Conservation (phyloP, 2,329 filamentous ascomycete genomes). For the Botrytis cinerea region DNA sequence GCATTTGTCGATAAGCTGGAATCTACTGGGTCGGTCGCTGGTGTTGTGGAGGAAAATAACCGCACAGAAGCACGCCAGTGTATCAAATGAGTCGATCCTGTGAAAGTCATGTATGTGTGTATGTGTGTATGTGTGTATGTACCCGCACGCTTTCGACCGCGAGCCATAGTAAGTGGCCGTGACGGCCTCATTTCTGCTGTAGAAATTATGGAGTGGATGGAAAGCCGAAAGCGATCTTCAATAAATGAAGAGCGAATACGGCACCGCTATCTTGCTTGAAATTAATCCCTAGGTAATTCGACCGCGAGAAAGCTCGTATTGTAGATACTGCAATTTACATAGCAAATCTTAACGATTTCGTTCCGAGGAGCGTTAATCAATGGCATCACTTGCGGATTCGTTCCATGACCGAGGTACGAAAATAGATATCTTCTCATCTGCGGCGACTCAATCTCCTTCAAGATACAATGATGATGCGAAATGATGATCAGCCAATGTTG, state of each 20-base stretch:
- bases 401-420: neutral
- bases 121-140: too few species aligned
- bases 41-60: neutral
- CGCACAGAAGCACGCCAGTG: conserved; percentile 4
- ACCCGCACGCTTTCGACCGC: neutral
- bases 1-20: neutral
- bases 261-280: neutral
- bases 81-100: neutral
- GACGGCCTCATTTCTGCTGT: neutral
- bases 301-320: conserved; percentile 10
- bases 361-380: neutral
- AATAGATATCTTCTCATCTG: neutral
- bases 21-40: neutral
- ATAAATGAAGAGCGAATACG: neutral
- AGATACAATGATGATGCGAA: neutral
- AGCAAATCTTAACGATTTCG: conserved; percentile 3
- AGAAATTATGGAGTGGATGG: neutral
- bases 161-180: neutral
- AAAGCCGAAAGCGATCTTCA: neutral
- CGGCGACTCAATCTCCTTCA: neutral
- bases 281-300: neutral
- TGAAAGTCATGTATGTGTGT: neutral
- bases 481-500: conserved; percentile 20
- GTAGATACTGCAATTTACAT: neutral
- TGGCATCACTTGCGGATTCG: conserved; percentile 5